Evolutionary conservation across 2,329 filamentous ascomycete species (phyloP).

Genomic region (Cladophialophora chaetospira): DNA sequence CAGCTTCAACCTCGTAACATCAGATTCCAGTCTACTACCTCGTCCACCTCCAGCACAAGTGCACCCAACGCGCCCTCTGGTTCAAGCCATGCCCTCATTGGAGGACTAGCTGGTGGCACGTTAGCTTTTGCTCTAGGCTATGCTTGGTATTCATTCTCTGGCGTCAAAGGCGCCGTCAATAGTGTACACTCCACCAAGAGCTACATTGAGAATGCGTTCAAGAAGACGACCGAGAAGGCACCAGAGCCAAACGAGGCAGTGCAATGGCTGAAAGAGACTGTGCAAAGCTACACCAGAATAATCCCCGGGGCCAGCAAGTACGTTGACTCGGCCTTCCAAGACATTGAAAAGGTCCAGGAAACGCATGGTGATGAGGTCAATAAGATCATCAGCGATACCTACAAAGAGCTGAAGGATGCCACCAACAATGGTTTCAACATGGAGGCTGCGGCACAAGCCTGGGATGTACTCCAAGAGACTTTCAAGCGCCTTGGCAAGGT

Average conservation of each 20-base stretch:
- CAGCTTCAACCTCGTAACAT: conserved; percentile 12
- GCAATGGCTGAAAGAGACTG: conserved; percentile 64
- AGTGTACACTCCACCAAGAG: conserved; percentile 59
- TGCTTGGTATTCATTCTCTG: conserved; percentile 57
- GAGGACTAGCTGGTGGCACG: conserved; percentile 53
- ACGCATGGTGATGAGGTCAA: conserved; percentile 72
- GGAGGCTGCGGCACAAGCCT: conserved; percentile 63
- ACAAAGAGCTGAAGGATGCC: conserved; percentile 65
- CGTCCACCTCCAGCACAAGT: conserved; percentile 1
- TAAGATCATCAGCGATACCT: conserved; percentile 66
- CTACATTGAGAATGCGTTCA: conserved; percentile 62
- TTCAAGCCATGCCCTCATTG: conserved; percentile 44
- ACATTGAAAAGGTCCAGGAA: conserved; percentile 67
- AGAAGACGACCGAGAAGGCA: conserved; percentile 63
- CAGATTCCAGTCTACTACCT: conserved; percentile 21
- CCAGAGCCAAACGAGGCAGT: conserved; percentile 69
- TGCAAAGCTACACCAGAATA: conserved; percentile 69
- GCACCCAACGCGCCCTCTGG: conserved; percentile 12
- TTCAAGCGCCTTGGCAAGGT: conserved; percentile 62
- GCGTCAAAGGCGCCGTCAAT: conserved; percentile 51
- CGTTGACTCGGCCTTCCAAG: conserved; percentile 69
- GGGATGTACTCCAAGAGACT: conserved; percentile 64
- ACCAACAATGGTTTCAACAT: conserved; percentile 64
- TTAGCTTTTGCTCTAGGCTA: conserved; percentile 53
- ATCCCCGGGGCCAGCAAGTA: conserved; percentile 70